Evolutionary conservation across 257 asterid species (phyloP).

Genomic region (Plantago elongata): DNA sequence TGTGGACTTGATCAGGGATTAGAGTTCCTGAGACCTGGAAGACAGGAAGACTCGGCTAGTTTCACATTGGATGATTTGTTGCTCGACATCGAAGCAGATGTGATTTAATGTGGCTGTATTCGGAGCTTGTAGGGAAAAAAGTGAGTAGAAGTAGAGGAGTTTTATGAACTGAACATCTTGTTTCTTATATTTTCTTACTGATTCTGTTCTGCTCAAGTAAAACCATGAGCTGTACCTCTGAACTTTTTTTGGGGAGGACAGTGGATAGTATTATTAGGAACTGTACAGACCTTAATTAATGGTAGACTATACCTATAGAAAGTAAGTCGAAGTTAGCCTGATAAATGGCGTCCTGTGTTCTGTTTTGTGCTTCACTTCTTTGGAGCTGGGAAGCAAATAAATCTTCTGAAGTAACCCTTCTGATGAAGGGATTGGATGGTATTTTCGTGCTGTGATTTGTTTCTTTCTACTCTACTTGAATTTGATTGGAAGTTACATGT

Average conservation of each 20-base stretch:
- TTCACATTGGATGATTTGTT: conserved; percentile 38
- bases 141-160: not conserved
- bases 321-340: too few relatives aligned
- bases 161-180: not conserved
- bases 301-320: not conserved
- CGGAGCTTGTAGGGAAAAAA: not conserved
- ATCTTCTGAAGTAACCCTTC: too few relatives aligned
- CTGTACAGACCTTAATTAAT: not conserved
- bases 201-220: not conserved
- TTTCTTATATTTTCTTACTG: not conserved
- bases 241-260: conserved; percentile 20
- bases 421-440: too few relatives aligned
- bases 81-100: conserved; percentile 29
- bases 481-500: too few relatives aligned
- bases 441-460: too few relatives aligned
- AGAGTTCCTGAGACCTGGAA: conserved; percentile 57
- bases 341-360: too few relatives aligned
- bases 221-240: conserved; percentile 13
- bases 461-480: too few relatives aligned
- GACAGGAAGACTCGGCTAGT: conserved; percentile 41
- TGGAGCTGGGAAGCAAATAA: too few relatives aligned
- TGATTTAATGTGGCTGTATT: conserved; percentile 19
- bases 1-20: conserved; percentile 32
- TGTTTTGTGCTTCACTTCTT: too few relatives aligned
- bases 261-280: not conserved